Evolutionary conservation across 805 yeast species (phyloP).

Genomic region (Starmerella floris): DNA sequence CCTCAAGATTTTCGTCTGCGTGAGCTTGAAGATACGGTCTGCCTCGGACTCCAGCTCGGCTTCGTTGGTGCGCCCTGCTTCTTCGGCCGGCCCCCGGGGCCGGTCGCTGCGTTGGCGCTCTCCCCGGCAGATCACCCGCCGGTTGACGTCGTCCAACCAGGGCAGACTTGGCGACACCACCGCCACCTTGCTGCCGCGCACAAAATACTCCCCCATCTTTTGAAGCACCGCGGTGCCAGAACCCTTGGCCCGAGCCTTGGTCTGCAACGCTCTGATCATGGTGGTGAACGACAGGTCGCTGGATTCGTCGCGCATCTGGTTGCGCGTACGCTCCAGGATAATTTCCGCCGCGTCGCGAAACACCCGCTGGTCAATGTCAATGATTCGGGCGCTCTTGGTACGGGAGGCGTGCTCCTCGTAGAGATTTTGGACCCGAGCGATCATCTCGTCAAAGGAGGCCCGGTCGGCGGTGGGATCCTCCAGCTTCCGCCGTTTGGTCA

Average conservation of each 20-base stretch:
- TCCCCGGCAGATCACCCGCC: neutral
- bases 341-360: conserved; percentile 1
- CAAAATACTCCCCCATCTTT: conserved; percentile 1
- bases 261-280: neutral
- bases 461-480: neutral
- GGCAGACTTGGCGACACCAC: conserved; percentile 1
- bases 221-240: neutral
- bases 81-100: neutral
- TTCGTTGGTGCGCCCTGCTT: neutral
- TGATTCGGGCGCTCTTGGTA: conserved; percentile 2
- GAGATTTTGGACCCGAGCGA: conserved; percentile 4
- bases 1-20: neutral
- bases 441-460: neutral
- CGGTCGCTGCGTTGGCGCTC: neutral
- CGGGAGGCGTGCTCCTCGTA: conserved; percentile 1
- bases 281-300: conserved; percentile 5
- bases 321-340: conserved; percentile 2
- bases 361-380: conserved; percentile 11
- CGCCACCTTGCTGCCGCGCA: conserved; percentile 4
- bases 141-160: neutral
- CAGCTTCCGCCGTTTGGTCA: neutral
- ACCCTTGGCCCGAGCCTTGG: neutral
- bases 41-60: conserved; percentile 1
- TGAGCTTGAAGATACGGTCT: neutral
- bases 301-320: conserved; percentile 4